Percentiles rank a stretch among this genome's conserved stretches.
phyloP scores from a whole-genome alignment of 2,329 filamentous ascomycete species.

The Xylaria sp. region DNA sequence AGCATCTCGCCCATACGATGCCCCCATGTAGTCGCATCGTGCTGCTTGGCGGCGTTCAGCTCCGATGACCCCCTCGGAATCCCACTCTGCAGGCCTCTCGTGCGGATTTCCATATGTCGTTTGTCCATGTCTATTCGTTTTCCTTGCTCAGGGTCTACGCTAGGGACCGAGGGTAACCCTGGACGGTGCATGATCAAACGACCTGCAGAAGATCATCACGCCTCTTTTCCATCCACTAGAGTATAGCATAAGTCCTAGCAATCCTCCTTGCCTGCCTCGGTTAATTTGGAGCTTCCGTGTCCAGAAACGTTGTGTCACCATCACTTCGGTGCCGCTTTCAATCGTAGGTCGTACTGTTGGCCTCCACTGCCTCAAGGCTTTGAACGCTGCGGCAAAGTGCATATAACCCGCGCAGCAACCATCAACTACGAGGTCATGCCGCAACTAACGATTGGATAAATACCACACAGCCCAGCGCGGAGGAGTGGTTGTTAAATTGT shows the following conservation, averaged over 20 bases:
- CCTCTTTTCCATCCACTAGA: neutral
- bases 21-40: neutral
- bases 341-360: neutral
- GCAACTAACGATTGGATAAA: neutral
- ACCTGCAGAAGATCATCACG: conserved; percentile 14
- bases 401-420: neutral
- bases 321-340: neutral
- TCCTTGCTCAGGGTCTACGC: neutral
- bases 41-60: conserved; percentile 27
- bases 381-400: neutral
- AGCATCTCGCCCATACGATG: neutral
- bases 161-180: neutral
- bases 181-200: conserved; percentile 3
- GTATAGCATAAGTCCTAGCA: neutral
- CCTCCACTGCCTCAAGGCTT: neutral
- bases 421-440: neutral
- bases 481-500: neutral
- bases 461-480: neutral
- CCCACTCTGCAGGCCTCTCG: neutral
- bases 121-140: neutral
- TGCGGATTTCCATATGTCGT: neutral
- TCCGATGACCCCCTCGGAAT: conserved; percentile 10
- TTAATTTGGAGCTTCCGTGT: conserved; percentile 1
- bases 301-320: conserved; percentile 1
- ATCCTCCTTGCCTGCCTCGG: neutral